Base-by-base conservation (phyloP, 164 flowering plant species). In the Houttuynia cordata region DNA sequence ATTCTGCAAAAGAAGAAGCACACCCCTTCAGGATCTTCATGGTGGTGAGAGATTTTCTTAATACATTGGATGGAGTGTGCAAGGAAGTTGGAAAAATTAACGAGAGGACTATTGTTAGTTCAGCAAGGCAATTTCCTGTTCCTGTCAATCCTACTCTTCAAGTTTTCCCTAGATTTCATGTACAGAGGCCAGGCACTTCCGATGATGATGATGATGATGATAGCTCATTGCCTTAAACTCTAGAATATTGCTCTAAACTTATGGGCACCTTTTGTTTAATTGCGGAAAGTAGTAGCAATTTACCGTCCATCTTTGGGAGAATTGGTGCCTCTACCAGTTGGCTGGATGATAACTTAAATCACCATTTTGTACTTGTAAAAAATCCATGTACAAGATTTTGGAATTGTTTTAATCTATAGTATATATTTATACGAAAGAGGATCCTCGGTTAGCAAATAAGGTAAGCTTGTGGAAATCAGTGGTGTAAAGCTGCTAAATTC, bases 1-100 rank as follows among this genome's bases (percentile, higher is more conserved):
- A 91, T 66, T 88, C 96, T 15, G 85, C 90, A 6, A 88, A 77
- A 73, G 96, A 88, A 76, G 97, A 91, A 75, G 96, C 97, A 67
- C 97, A 83, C 61, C 94, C 86, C 0, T 81, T 88, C 64, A 76
- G 97, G 65, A 79, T 91, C 61, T 91, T 91, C 78, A 60, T 80
- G 84, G 89, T 91, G 51, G 94, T 91, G 12, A 75, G 91, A 56
- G 97, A 91, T 67, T 91, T 91, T 53, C 83, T 91, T 41, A 56
- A 79, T 0, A 45, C 70, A 64, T 88, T 91, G 6, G 96, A 88
- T 58, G 79, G 75, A n/a, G 97, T 88, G 1, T 88, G 97, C 77
- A 88, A 80, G 69, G 96, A 91, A 70, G 91, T 83, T 1, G 90
- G 92, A 1, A 80, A 71, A 73, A 78, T 86, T n/a, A 86, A 88